A percentile compares a stretch with the other conserved stretches of the same genome.
Conservation (phyloP, 2,329 filamentous ascomycete genomes). For the Raffaelea albimanens region DNA sequence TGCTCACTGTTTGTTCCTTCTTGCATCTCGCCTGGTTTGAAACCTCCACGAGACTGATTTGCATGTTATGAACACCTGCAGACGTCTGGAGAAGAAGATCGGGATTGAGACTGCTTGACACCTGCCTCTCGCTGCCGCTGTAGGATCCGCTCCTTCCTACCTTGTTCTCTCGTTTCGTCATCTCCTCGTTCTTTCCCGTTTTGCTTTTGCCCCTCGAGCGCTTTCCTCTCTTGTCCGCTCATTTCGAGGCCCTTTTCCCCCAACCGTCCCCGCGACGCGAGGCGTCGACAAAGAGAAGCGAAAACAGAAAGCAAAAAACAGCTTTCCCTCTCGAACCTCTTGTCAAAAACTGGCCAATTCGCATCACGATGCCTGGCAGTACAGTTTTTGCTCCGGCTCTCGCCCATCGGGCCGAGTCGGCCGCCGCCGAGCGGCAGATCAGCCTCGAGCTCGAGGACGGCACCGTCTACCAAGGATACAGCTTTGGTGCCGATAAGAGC, state of each 20-base stretch:
- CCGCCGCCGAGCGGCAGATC: slow-evolving; percentile 53
- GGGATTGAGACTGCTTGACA: not conserved
- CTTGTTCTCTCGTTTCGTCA: not conserved
- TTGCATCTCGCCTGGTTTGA: slow-evolving; percentile 3
- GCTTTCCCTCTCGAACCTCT: not conserved
- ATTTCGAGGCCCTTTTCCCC: not conserved
- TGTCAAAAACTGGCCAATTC: not conserved
- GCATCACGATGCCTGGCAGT: slow-evolving; percentile 23
- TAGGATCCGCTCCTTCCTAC: not conserved
- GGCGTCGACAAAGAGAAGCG: too few species aligned
- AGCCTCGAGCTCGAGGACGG: slow-evolving; percentile 91
- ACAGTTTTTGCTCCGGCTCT: slow-evolving; percentile 45
- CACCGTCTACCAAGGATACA: slow-evolving; percentile 83
- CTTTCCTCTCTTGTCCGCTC: not conserved
- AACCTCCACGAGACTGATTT: too few species aligned
- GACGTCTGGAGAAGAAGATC: slow-evolving; percentile 9
- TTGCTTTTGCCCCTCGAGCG: not conserved
- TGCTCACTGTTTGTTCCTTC: not conserved
- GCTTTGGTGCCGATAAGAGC: slow-evolving; percentile 92
- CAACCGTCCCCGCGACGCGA: not conserved
- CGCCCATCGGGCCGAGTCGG: slow-evolving; percentile 21
- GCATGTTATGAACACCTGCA: slow-evolving; percentile 5
- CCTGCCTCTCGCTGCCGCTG: not conserved
- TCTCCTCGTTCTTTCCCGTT: not conserved
- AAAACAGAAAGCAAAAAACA: not conserved